Conservation (phyloP, 192 early-diverging fungal species). For the Coemansia sp. region DNA sequence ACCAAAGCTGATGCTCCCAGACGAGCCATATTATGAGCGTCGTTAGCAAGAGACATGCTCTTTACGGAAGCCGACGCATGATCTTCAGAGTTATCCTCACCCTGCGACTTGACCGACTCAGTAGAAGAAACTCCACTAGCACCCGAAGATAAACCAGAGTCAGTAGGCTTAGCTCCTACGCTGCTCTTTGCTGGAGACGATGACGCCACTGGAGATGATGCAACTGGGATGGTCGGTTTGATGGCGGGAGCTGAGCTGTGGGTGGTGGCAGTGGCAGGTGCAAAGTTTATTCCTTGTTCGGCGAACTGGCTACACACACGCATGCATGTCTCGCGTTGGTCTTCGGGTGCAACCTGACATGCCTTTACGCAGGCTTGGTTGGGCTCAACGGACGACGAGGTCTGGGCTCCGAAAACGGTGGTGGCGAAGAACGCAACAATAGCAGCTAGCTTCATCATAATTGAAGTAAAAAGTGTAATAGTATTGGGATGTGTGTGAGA, state of each 20-base stretch:
- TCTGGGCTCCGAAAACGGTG: conserved; percentile 7
- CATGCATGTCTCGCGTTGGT: conserved; percentile 39
- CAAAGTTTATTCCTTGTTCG: conserved; percentile 29
- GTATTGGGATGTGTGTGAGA: background rate
- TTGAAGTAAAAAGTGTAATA: background rate
- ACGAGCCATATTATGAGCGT: background rate
- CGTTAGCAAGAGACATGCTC: conserved; percentile 10
- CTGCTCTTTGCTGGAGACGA: too few species aligned
- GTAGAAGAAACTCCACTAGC: background rate
- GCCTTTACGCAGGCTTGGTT: conserved; percentile 29
- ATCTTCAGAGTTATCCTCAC: conserved; percentile 28
- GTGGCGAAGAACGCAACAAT: background rate
- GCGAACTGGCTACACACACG: conserved; percentile 38
- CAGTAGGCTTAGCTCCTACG: background rate
- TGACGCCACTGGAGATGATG: background rate
- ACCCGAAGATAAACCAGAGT: background rate
- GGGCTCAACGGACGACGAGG: conserved; percentile 1
- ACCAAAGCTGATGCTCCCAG: conserved; percentile 8
- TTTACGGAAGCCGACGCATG: background rate
- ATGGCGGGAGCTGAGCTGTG: background rate
- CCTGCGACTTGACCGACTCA: conserved; percentile 6
- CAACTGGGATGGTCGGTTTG: background rate
- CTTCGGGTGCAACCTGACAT: conserved; percentile 28
- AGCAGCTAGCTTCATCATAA: conserved; percentile 25
- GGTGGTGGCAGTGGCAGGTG: conserved; percentile 13